Percentiles rank a stretch among this genome's conserved stretches.
phyloP scores from a whole-genome alignment of 768 basidiomycete genomes.

The Serendipita sp. region DNA sequence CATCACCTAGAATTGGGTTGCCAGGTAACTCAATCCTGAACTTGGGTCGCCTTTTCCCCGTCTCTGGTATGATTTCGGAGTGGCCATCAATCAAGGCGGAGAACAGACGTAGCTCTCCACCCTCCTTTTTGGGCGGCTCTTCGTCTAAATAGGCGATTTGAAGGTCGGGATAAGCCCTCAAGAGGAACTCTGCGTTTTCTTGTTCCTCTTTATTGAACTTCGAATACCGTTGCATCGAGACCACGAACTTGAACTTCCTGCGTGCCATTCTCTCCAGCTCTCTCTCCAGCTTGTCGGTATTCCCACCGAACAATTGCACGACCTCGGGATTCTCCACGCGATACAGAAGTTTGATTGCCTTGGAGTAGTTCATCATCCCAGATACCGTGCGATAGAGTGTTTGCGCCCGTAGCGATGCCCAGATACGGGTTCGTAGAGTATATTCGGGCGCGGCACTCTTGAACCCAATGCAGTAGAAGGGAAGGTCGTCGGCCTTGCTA shows the following conservation, averaged over 20 bases:
- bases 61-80: slow-evolving; percentile 84
- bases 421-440: slow-evolving; percentile 94
- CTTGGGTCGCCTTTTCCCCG: slow-evolving; percentile 79
- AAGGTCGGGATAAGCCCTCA: slow-evolving; percentile 94
- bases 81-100: slow-evolving; percentile 95
- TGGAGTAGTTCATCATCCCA: slow-evolving; percentile 99
- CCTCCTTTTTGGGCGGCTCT: slow-evolving; percentile 83
- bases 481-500: slow-evolving; percentile 78
- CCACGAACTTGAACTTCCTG: slow-evolving; percentile 97
- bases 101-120: slow-evolving; percentile 88
- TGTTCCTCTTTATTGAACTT: slow-evolving; percentile 99
- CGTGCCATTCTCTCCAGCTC: slow-evolving; percentile 96
- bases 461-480: slow-evolving; percentile 98
- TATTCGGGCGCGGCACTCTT: slow-evolving; percentile 97
- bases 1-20: slow-evolving; percentile 97
- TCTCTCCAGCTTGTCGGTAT: slow-evolving; percentile 89
- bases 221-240: slow-evolving; percentile 98
- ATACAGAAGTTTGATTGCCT: slow-evolving; percentile 98
- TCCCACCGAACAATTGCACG: slow-evolving; percentile 91
- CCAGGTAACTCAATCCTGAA: slow-evolving; percentile 97
- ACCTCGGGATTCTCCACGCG: slow-evolving; percentile 99
- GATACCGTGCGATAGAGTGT: slow-evolving; percentile 97
- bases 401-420: slow-evolving; percentile 97
- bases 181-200: slow-evolving; percentile 94
- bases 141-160: slow-evolving; percentile 98